A percentile compares a stretch with the other conserved stretches of the same genome.
These are phyloP conservation scores for Penicillium nucicola DNA, from an alignment of 495 filamentous ascomycete species.

Conservation along the genomic window DNA sequence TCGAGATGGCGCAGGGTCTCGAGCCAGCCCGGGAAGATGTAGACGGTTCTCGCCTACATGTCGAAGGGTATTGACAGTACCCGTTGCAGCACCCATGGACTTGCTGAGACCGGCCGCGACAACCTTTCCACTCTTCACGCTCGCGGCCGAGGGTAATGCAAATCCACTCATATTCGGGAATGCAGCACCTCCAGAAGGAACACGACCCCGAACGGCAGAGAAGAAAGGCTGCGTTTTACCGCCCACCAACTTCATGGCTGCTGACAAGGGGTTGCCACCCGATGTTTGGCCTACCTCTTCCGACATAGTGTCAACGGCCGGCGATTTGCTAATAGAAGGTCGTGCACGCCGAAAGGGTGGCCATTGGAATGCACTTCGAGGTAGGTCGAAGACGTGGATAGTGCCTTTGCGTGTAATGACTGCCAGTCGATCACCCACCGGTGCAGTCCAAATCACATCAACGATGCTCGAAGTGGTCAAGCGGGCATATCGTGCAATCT, in stretches of 20 bases:
- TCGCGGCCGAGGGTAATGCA: constrained; percentile 63
- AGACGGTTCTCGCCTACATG: constrained; percentile 83
- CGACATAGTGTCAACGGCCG: constrained; percentile 21
- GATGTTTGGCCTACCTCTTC: constrained; percentile 49
- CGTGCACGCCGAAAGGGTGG: constrained; percentile 72
- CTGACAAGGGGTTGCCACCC: constrained; percentile 59
- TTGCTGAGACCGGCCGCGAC: constrained; percentile 80
- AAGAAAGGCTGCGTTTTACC: constrained; percentile 58
- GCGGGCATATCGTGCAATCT: constrained; percentile 80
- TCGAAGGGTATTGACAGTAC: constrained; percentile 72
- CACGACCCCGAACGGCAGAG: constrained; percentile 51
- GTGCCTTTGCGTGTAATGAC: constrained; percentile 92
- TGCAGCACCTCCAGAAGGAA: constrained; percentile 46
- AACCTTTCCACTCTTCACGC: constrained; percentile 67
- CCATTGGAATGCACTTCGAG: constrained; percentile 82
- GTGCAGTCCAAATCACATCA: constrained; percentile 83
- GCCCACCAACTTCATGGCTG: constrained; percentile 56
- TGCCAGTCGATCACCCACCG: constrained; percentile 74
- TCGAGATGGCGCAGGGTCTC: constrained; percentile 39
- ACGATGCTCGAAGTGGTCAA: constrained; percentile 88
- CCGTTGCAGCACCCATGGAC: constrained; percentile 77
- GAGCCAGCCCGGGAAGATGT: constrained; percentile 58
- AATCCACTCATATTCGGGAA: constrained; percentile 45
- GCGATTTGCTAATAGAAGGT: constrained; percentile 38
- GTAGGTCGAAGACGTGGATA: constrained; percentile 84